Evolutionary conservation across 139 green algal genomes (phyloP).

Genomic region (Volvox africanus): DNA sequence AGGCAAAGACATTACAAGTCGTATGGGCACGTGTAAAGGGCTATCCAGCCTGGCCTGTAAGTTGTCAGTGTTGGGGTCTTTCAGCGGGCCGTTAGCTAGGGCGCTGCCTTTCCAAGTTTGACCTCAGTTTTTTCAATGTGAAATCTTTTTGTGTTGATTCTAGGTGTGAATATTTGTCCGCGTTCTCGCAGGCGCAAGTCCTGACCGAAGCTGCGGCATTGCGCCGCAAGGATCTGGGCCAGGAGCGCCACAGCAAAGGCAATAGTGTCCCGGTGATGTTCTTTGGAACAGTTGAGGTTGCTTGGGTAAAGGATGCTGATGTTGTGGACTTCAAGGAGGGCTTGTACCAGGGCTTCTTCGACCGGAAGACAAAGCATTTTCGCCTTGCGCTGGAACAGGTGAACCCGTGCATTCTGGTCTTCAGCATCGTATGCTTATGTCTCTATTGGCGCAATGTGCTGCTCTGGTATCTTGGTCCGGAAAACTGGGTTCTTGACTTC

Average conservation of each 20-base stretch:
- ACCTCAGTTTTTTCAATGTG: not conserved
- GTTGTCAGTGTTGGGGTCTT: conserved; percentile 7
- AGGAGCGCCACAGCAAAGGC: conserved; percentile 48
- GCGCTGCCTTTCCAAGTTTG: not conserved
- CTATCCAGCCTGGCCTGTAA: conserved; percentile 86
- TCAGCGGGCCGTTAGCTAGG: conserved; percentile 20
- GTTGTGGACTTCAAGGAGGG: conserved; percentile 63
- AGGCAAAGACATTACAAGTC: conserved; percentile 44
- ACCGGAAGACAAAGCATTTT: conserved; percentile 66
- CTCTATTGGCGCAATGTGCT: not conserved
- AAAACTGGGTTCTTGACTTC: not conserved
- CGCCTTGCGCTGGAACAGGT: conserved; percentile 57
- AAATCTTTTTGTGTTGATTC: not conserved
- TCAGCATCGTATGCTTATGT: not conserved
- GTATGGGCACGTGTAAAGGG: conserved; percentile 81
- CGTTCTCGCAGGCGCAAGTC: conserved; percentile 52
- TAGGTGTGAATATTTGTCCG: not conserved
- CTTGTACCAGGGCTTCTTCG: conserved; percentile 59
- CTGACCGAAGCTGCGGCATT: conserved; percentile 51
- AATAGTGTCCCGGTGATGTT: conserved; percentile 74
- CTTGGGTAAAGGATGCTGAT: conserved; percentile 70
- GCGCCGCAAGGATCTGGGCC: conserved; percentile 53
- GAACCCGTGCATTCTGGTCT: not conserved
- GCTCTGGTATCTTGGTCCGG: not conserved
- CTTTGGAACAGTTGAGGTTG: conserved; percentile 84